Base-by-base conservation (phyloP, 1,284 basidiomycete species). In the Ustilago crameri region DNA sequence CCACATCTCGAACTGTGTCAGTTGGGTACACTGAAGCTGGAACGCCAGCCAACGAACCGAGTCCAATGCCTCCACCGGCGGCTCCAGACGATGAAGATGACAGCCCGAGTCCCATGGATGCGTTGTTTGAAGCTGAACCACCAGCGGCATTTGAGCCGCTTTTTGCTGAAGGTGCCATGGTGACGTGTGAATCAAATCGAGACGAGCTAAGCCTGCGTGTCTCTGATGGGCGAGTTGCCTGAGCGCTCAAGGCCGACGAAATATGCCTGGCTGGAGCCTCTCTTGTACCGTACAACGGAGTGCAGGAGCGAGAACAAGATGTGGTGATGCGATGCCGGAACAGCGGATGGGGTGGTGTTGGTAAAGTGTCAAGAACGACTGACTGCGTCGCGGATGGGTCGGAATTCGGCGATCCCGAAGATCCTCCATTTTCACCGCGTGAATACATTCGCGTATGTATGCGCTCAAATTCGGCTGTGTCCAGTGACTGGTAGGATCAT, bases 1-100 rank as follows among this genome's bases (percentile, higher is more conserved):
- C 94, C 46, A 92, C 91, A 86, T 98, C 95, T 40, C 68, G 66
- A 12, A 83, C 66, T 2, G 79, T 68, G 60, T 82, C 79, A 15
- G 75, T 77, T 3, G 81, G 81, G 43, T 81, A 83, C 42, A 82
- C 77, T 5, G 77, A 79, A 9, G 60, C 57, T 14, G 64, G 70
- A 4, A 62, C 61, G 17, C 70, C 70, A 4, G 70, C 64, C 5
- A 68, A 34, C 1, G 70, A 41, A 20, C 60, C 60, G 5, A 71
- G 62, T 3, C 67, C 67, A 32, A 70, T 70, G 9, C 67, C 57
- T n/a, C 56, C 57, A 22, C 59, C 55, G 5, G 60, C 56, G 5
- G 43, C 56, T 32, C 55, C 58, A 5, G 59, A 38, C 1, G 70
- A 56, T 5, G 70, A 64, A 2, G 56, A 55, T 2, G 64, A 67